Evolutionary conservation across 1,284 basidiomycete species (phyloP).

Genomic region (Irpex sp.): DNA sequence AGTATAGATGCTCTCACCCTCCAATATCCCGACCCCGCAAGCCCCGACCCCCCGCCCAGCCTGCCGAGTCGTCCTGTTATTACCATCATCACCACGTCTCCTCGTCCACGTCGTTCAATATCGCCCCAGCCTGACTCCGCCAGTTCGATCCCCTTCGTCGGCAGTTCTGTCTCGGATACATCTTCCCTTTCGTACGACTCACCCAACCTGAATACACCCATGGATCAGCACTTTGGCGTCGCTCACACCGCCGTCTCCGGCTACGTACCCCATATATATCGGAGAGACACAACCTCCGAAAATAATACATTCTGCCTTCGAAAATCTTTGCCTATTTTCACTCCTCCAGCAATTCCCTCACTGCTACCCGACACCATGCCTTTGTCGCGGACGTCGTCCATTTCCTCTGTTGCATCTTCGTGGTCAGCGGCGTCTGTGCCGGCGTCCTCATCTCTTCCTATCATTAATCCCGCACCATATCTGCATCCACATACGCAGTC

Average conservation of each 20-base stretch:
- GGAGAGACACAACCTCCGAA: neutral
- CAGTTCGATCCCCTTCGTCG: neutral
- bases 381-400: neutral
- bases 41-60: neutral
- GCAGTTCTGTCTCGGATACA: neutral
- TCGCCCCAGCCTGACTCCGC: too few relatives aligned
- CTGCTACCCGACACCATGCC: slow-evolving; percentile 3
- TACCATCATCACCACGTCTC: neutral
- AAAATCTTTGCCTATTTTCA: neutral
- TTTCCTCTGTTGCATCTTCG: neutral
- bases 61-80: neutral
- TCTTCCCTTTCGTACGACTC: too few relatives aligned
- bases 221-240: neutral
- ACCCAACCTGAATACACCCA: too few relatives aligned
- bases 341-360: neutral
- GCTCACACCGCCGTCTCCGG: neutral
- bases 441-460: slow-evolving; percentile 11
- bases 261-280: neutral
- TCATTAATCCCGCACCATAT: slow-evolving; percentile 8
- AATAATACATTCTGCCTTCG: neutral
- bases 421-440: neutral
- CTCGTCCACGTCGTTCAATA: neutral
- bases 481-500: neutral
- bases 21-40: neutral
- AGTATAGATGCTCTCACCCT: neutral